A percentile compares a stretch with the other conserved stretches of the same genome.
phyloP scores from a whole-genome alignment of 73 alveolate genomes.

The Paramecium biaurelia region DNA sequence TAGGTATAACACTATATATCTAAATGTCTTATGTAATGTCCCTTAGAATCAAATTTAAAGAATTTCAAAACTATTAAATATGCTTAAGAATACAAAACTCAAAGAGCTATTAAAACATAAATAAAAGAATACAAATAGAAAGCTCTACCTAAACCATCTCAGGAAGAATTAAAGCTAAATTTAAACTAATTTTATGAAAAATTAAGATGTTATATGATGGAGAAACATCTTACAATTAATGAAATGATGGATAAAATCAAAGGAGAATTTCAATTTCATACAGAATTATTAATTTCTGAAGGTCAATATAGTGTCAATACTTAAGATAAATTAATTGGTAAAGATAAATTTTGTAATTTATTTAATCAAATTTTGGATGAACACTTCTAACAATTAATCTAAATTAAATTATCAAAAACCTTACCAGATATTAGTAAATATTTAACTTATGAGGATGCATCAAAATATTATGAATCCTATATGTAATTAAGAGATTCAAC shows the following conservation, averaged over 20 bases:
- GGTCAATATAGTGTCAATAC: not conserved
- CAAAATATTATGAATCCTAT: conserved; percentile 29
- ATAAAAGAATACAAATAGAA: not conserved
- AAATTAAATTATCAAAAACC: not conserved
- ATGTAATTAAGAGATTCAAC: conserved; percentile 19
- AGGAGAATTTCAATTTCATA: not conserved
- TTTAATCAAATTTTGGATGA: not conserved
- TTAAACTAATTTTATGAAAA: conserved; percentile 11
- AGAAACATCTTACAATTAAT: not conserved
- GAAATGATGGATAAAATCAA: conserved; percentile 14
- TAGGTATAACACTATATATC: not conserved
- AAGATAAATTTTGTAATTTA: conserved; percentile 27
- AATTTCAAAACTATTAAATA: not conserved
- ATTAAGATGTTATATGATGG: conserved; percentile 11
- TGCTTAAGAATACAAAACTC: not conserved
- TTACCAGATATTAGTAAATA: not conserved
- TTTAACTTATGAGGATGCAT: conserved; percentile 27
- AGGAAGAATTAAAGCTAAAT: not conserved
- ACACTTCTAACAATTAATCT: not conserved
- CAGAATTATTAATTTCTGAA: not conserved
- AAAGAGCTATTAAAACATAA: not conserved
- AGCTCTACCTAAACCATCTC: not conserved
- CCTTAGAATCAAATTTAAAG: not conserved
- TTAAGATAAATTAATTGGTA: not conserved
- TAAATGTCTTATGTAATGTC: not conserved